These are phyloP conservation scores for Sclerotinia sclerotiorum DNA, from an alignment of 2,329 filamentous ascomycete genomes.

Conservation along the genomic window DNA sequence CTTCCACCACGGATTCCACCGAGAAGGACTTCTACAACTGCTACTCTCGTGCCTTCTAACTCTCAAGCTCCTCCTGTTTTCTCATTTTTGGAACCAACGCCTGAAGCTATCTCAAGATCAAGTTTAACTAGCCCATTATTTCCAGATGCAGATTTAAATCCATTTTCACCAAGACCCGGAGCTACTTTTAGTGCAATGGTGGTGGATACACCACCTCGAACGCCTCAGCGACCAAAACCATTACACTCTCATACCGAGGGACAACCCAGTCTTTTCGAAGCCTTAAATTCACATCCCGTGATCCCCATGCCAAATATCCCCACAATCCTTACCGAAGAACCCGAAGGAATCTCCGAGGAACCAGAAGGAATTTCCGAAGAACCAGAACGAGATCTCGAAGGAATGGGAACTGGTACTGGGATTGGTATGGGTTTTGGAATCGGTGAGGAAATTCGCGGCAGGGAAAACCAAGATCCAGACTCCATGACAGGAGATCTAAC, in stretches of 20 bases:
- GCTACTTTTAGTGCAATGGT: conserved; percentile 17
- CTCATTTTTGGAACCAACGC: conserved; percentile 4
- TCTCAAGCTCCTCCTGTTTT: conserved; percentile 9
- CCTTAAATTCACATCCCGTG: conserved; percentile 15
- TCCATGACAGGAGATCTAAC: conserved; percentile 13
- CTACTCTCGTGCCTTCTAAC: conserved; percentile 8
- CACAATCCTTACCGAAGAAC: not conserved
- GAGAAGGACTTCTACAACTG: conserved; percentile 9
- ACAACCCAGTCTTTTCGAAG: conserved; percentile 11
- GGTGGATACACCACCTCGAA: conserved; percentile 11
- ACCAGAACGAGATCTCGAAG: conserved; percentile 9
- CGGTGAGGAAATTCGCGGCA: conserved; percentile 11
- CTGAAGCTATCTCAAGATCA: not conserved
- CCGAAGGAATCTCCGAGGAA: conserved; percentile 1
- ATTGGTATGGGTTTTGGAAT: conserved; percentile 18
- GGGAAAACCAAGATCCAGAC: conserved; percentile 1
- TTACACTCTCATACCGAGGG: not conserved
- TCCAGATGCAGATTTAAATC: conserved; percentile 11
- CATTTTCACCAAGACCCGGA: conserved; percentile 12
- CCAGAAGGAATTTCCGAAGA: not conserved
- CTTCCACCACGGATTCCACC: conserved; percentile 3
- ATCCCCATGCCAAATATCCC: conserved; percentile 1
- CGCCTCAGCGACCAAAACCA: not conserved
- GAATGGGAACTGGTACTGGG: conserved; percentile 14
- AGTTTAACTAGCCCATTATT: conserved; percentile 12